Evolutionary conservation across 768 basidiomycete species (phyloP).

Genomic region (Lactifluus piperatus): DNA sequence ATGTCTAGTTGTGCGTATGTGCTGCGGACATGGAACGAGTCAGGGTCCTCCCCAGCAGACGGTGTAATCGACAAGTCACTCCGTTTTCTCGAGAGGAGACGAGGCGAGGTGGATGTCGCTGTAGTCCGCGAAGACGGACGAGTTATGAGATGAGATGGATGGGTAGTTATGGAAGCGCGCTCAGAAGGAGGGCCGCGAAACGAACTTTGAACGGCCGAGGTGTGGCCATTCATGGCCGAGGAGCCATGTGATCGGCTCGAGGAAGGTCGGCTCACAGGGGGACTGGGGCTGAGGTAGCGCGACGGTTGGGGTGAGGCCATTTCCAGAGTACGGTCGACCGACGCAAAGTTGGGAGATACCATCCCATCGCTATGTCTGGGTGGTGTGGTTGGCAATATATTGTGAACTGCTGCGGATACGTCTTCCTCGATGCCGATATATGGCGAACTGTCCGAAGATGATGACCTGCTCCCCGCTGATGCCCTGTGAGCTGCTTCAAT

Average conservation of each 20-base stretch:
- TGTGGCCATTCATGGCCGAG: neutral
- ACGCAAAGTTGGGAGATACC: neutral
- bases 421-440: constrained; percentile 9
- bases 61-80: constrained; percentile 58
- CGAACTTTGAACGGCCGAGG: neutral
- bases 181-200: constrained; percentile 7
- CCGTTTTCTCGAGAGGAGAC: constrained; percentile 7
- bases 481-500: constrained; percentile 30
- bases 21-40: constrained; percentile 74
- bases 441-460: constrained; percentile 12
- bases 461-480: constrained; percentile 27
- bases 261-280: constrained; percentile 16
- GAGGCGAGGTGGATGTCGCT: constrained; percentile 10
- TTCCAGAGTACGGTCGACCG: constrained; percentile 2
- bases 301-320: neutral
- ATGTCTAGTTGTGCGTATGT: constrained; percentile 88
- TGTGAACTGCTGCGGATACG: neutral
- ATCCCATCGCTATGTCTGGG: neutral
- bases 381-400: neutral
- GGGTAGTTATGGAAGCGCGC: neutral
- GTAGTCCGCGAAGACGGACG: constrained; percentile 11
- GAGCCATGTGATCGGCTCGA: constrained; percentile 8
- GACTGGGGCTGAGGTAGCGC: constrained; percentile 21
- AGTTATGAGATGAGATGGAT: neutral
- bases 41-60: constrained; percentile 72